These are phyloP conservation scores for Daphne laureola DNA, from an alignment of 441 rosid species.

Conservation along the genomic window DNA sequence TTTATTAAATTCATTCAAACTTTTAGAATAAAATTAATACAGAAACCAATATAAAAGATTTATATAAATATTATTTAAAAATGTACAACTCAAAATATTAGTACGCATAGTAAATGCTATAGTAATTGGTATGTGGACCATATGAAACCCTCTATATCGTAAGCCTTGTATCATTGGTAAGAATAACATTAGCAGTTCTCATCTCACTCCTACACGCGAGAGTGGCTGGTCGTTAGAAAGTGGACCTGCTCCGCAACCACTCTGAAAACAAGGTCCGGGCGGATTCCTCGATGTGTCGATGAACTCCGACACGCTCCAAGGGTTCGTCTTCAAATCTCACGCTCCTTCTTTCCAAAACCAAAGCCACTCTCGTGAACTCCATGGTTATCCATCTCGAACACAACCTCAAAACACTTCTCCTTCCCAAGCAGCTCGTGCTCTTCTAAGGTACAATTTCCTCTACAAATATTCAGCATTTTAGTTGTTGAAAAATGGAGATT, in stretches of 20 bases:
- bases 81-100: too few relatives aligned
- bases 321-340: neutral
- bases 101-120: too few relatives aligned
- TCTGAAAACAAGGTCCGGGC: conserved; percentile 15
- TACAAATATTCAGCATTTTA: neutral
- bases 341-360: conserved; percentile 7
- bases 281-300: conserved; percentile 29
- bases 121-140: too few relatives aligned
- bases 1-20: too few relatives aligned
- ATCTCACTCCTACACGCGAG: too few relatives aligned
- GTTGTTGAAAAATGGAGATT: conserved; percentile 43
- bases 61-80: too few relatives aligned
- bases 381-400: conserved; percentile 7
- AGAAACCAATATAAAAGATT: too few relatives aligned
- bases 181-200: too few relatives aligned
- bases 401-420: conserved; percentile 3
- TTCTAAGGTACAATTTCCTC: conserved; percentile 13
- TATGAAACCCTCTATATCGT: too few relatives aligned
- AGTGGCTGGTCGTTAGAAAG: conserved; percentile 4
- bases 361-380: neutral
- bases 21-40: too few relatives aligned
- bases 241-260: conserved; percentile 19
- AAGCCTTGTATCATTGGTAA: too few relatives aligned
- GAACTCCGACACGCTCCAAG: neutral
- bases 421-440: neutral